Conservation (phyloP, 106 monocot species). For the Phalaenopsis equestris region DNA sequence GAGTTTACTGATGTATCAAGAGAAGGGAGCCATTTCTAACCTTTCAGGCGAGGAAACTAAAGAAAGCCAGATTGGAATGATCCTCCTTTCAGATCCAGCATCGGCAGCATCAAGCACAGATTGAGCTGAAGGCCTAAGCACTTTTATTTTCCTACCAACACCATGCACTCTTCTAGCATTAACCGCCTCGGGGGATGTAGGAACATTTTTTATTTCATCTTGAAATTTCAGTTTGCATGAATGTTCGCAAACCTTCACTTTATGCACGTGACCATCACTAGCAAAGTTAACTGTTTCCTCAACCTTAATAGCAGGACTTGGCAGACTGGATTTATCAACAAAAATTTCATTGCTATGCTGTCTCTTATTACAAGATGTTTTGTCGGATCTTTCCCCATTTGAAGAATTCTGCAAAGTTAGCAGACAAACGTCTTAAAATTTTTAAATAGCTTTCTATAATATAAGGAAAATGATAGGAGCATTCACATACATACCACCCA, state of each 20-base stretch:
- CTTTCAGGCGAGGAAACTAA: conserved; percentile 31
- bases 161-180: conserved; percentile 29
- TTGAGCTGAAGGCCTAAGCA: conserved; percentile 29
- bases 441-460: not conserved
- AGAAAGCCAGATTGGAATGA: conserved; percentile 51
- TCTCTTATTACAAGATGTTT: conserved; percentile 22
- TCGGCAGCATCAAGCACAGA: conserved; percentile 39
- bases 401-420: conserved; percentile 42
- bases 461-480: not conserved
- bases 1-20: too few relatives aligned
- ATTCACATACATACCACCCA: too few relatives aligned
- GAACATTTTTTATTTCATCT: conserved; percentile 19
- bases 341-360: conserved; percentile 32
- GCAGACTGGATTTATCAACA: conserved; percentile 26
- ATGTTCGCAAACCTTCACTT: conserved; percentile 21
- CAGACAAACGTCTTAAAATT: not conserved
- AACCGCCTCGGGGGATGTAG: not conserved
- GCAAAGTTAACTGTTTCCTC: conserved; percentile 33
- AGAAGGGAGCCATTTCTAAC: too few relatives aligned
- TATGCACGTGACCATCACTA: conserved; percentile 19
- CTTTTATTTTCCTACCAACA: conserved; percentile 26
- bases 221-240: conserved; percentile 11
- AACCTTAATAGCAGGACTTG: conserved; percentile 22
- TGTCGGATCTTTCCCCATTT: conserved; percentile 25
- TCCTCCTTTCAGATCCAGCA: conserved; percentile 30